Evolutionary conservation across 768 basidiomycete species (phyloP), one percentile per base, ranked within the genome.

Genomic region (Amanita jacksonii): DNA sequence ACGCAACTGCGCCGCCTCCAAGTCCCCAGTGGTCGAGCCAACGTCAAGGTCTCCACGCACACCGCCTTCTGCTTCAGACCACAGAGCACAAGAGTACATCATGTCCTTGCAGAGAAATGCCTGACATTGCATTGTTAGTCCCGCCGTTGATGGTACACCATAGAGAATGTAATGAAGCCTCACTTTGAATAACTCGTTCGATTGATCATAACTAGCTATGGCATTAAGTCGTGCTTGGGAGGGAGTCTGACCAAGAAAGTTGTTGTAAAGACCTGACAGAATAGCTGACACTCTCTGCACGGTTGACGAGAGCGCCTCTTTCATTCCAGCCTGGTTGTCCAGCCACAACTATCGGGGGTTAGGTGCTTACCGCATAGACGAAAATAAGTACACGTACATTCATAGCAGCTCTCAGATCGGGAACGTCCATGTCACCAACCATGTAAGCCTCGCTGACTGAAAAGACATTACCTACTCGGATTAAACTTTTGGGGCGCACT

Each of bases 21-120:
- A 67, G 54, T 87, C 85, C 18, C 79, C 77, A 19, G 72, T 66
- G 32, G 61, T 68, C 16, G 73, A 73, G n/a, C 74, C 73, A 43
- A 60, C 58, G 25, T 67, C 67, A 34, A 86, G 63, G 59, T 87
- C 85, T 0, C 81, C 84, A 34, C 78, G 72, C 43, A 91, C 72
- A 40, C 89, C 91, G 46, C 79, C 81, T 56, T 93, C 87, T 8
- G 79, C 68, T n/a, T 81, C 75, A 38, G 66, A 68, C 81, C 86
- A 94, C 43, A 93, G 72, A 1, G 77, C 91, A 59, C 88, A 90
- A 0, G 88, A 91, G 62, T 92, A 94, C 77, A 90, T 93, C 91
- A 94, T 93, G 62, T 93, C 90, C 43, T 76, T 70, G 51, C 81
- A 85, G 18, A 91, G 67, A 68, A 90, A 85, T 37, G 83, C 76